Conservation (phyloP, 2,329 filamentous ascomycete species). For the Colletotrichum theobromicola region DNA sequence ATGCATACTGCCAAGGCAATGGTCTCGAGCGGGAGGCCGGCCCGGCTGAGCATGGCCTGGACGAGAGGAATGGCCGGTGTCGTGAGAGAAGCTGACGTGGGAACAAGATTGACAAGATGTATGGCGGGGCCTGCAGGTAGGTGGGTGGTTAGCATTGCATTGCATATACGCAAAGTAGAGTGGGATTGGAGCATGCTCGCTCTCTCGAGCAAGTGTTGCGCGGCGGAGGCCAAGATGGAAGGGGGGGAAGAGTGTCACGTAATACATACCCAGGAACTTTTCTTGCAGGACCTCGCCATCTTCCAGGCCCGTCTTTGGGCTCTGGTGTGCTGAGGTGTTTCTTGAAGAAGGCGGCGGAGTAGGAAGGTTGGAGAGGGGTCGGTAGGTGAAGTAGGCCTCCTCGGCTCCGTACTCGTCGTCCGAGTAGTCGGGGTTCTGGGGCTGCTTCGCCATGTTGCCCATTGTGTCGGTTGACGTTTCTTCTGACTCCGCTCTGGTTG, state of each 20-base stretch:
- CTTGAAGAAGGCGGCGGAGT: slow-evolving; percentile 66
- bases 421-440: slow-evolving; percentile 24
- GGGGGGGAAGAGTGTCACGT: neutral
- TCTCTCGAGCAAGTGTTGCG: neutral
- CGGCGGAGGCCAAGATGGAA: neutral
- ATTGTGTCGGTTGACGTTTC: slow-evolving; percentile 8
- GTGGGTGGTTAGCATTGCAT: slow-evolving; percentile 16
- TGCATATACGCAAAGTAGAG: slow-evolving; percentile 5
- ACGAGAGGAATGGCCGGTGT: slow-evolving; percentile 63
- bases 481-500: neutral
- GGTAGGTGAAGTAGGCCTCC: slow-evolving; percentile 67
- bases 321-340: slow-evolving; percentile 46
- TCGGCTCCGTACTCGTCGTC: slow-evolving; percentile 55
- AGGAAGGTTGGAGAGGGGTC: slow-evolving; percentile 70
- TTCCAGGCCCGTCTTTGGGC: slow-evolving; percentile 45
- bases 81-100: slow-evolving; percentile 65
- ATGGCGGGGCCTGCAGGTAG: slow-evolving; percentile 62
- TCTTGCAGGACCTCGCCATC: slow-evolving; percentile 49
- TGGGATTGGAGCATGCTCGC: slow-evolving; percentile 26
- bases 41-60: slow-evolving; percentile 64
- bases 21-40: slow-evolving; percentile 63
- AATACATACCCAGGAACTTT: slow-evolving; percentile 41
- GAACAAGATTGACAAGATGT: slow-evolving; percentile 70
- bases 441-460: slow-evolving; percentile 21
- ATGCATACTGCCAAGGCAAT: slow-evolving; percentile 71